Base-by-base conservation (phyloP, 179 eudicot species). In the Corrigiola litoralis region DNA sequence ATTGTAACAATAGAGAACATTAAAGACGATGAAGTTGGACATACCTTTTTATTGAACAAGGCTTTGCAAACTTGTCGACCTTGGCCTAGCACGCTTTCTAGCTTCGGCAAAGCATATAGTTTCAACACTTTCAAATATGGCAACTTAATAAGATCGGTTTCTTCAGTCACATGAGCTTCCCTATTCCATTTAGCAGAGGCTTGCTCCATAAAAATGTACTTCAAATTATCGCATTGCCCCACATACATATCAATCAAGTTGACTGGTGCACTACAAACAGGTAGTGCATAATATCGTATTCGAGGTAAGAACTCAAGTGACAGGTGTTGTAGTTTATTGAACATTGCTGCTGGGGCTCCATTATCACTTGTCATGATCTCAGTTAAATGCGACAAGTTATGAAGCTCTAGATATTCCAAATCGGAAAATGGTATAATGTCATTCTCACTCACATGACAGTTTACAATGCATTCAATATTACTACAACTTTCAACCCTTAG, bases 21-120 rank as follows among this genome's bases (percentile, higher is more conserved):
- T n/a, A n/a, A n/a, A n/a, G n/a, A n/a, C n/a, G 8, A 34, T 9
- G 17, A 23, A 4, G 38, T 23, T 0, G 14, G 40, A 27, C 38
- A 44, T 28, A 61, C 65, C 65, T 29, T 61, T 31, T n/a, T 6
- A 44, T 61, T 33, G 16, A 61, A 61, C 0, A 61, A n/a, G n/a
- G n/a, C n/a, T n/a, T n/a, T n/a, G n/a, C n/a, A n/a, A 25, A 16
- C 1, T n/a, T 29, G 40, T 2, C 6, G n/a, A 9, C 21, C 27
- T 28, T 16, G 52, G 2, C 65, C 25, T 16, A 61, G 24, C 14
- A 61, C 17, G 53, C 38, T 44, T 16, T n/a, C 10, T 7, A 61
- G 31, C 4, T 27, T 28, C 0, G 65, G 9, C 53, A 61, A 7
- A 0, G 0, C 0, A 9, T 1, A 0, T 8, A 61, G 10, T 0